Conservation (phyloP, 306 rosid species). For the Ceratonia siliqua region DNA sequence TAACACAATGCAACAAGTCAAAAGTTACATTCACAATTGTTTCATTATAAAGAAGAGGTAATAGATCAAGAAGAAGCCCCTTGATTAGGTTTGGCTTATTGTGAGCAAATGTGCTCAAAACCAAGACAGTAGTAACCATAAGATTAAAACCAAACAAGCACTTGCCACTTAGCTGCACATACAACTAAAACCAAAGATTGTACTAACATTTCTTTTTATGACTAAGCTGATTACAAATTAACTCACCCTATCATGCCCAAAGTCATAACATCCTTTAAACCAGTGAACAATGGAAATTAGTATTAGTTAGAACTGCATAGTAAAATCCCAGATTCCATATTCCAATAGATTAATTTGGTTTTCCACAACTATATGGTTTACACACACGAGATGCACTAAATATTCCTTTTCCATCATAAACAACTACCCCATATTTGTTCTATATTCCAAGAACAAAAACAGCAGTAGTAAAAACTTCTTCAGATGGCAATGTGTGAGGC, state of each 20-base stretch:
- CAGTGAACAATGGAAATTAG: constrained; percentile 13
- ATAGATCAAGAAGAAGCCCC: constrained; percentile 90
- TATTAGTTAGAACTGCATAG: constrained; percentile 23
- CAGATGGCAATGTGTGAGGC: constrained; percentile 98
- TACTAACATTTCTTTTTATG: not conserved
- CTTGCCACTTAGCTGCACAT: constrained; percentile 19
- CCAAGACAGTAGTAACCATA: constrained; percentile 72
- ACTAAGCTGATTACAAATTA: constrained; percentile 6
- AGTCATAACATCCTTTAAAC: constrained; percentile 90
- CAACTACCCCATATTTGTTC: constrained; percentile 82
- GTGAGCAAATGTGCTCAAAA: constrained; percentile 96
- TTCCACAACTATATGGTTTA: constrained; percentile 41
- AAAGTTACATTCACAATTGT: constrained; percentile 66
- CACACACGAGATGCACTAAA: constrained; percentile 99
- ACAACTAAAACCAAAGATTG: constrained; percentile 4
- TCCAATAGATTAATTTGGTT: constrained; percentile 4
- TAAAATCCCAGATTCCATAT: constrained; percentile 26
- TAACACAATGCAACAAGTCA: constrained; percentile 6
- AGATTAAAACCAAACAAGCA: constrained; percentile 38
- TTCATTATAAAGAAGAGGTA: constrained; percentile 98
- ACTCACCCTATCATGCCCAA: constrained; percentile 95
- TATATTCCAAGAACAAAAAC: constrained; percentile 87
- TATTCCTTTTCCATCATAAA: constrained; percentile 94
- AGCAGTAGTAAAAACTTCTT: constrained; percentile 96
- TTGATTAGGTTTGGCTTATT: constrained; percentile 94